Evolutionary conservation across 805 yeast species (phyloP), one percentile per base, ranked within the genome.

Genomic region (Monosporozyma solicola): DNA sequence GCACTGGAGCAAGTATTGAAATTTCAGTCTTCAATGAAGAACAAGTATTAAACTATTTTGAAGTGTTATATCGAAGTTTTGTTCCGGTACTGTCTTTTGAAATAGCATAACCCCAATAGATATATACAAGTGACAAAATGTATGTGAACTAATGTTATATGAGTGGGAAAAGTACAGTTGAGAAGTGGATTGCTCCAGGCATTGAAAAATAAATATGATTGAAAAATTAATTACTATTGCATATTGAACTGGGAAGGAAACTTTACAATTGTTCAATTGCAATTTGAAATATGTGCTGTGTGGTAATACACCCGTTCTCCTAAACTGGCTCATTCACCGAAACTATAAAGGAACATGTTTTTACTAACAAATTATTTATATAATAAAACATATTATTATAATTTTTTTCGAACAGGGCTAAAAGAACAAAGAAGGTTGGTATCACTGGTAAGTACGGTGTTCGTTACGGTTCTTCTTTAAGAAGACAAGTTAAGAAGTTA

Each of bases 381-480:
- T 27, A 44, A 22, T 24, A 9, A 16, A 11, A 11, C 15, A 45
- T 3, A 6, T 9, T 15, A 29, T n/a, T 29, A n/a, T 13, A 5
- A 4, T 15, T 2, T 41, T 51, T 48, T 53, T 52, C 24, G 43
- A 55, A 61, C 70, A 89, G 96, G 99, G 87, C 99, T 80, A 94
- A 95, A 82, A 92, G 99, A 87, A 94, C 99, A 71, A 94, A 94
- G 95, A 94, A 94, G 89, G 99, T 94, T 77, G 99, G 99, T 80
- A 94, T 94, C 84, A 94, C 99, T 78, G 99, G 99, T 85, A 95
- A 95, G 84, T 94, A 89, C 85, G 99, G 99, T 89, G 97, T 94
- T 82, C 91, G 99, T 85, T 94, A 94, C 84, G 96, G 99, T 91
- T 92, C 99, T 72, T 95, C 99, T 64, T 83, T 94, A 79, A 92